Conservation (phyloP, 2,329 filamentous ascomycete species). For the Fusarium pseudonygamai region DNA sequence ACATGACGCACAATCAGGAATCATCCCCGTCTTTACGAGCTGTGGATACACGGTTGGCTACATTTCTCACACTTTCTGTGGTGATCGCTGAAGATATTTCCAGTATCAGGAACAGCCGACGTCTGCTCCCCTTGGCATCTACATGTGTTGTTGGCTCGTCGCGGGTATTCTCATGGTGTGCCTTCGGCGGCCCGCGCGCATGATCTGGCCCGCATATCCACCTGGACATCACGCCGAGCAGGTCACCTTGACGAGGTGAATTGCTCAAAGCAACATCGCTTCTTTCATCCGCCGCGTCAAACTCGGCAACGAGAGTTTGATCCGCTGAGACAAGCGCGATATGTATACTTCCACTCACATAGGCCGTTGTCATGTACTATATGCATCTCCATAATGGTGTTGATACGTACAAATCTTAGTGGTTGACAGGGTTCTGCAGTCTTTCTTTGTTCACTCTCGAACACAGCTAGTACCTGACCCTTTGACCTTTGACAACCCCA, state of each 20-base stretch:
- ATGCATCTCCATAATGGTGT: slow-evolving; percentile 1
- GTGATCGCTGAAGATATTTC: slow-evolving; percentile 23
- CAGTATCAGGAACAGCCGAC: slow-evolving; percentile 35
- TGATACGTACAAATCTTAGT: slow-evolving; percentile 3
- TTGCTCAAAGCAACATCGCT: slow-evolving; percentile 3
- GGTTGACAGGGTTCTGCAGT: slow-evolving; percentile 7
- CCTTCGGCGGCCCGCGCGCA: slow-evolving; percentile 35
- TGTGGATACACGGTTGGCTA: slow-evolving; percentile 28
- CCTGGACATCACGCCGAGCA: slow-evolving; percentile 21
- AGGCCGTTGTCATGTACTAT: background rate
- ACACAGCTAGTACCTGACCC: slow-evolving; percentile 25
- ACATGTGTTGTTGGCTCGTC: slow-evolving; percentile 32
- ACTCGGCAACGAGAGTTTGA: background rate
- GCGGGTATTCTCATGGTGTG: slow-evolving; percentile 27
- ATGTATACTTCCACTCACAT: slow-evolving; percentile 5
- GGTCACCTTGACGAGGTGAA: slow-evolving; percentile 8
- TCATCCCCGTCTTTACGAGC: slow-evolving; percentile 16
- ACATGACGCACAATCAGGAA: slow-evolving; percentile 15
- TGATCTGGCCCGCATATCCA: slow-evolving; percentile 32
- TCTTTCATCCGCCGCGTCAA: slow-evolving; percentile 26
- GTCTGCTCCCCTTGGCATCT: slow-evolving; percentile 6
- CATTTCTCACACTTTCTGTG: slow-evolving; percentile 2
- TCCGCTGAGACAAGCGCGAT: slow-evolving; percentile 23
- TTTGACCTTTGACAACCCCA: slow-evolving; percentile 21
- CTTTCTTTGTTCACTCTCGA: slow-evolving; percentile 13